Percentiles rank a stretch among this genome's conserved stretches.
Evolutionary conservation across 2,329 filamentous ascomycete species (phyloP).

Genomic region (Sporothrix globosa): DNA sequence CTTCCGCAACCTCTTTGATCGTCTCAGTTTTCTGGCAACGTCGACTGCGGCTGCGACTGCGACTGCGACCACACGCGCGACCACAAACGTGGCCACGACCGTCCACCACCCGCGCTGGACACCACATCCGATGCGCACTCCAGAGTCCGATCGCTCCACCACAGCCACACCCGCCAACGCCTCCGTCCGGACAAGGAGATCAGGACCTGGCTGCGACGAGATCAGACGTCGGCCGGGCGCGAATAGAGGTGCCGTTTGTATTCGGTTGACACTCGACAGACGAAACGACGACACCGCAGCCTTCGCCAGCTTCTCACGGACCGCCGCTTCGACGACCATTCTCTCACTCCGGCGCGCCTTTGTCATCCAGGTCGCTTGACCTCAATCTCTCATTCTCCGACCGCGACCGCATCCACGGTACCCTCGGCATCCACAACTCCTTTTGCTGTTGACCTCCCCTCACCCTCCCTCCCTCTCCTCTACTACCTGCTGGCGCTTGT

Average conservation of each 20-base stretch:
- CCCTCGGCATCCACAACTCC: background rate
- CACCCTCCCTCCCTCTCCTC: background rate
- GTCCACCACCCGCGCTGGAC: background rate
- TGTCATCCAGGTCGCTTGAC: constrained; percentile 2
- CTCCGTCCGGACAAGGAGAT: background rate
- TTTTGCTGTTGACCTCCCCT: background rate
- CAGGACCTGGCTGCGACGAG: background rate
- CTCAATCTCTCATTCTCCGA: background rate
- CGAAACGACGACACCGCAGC: background rate
- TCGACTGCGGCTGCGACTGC: background rate
- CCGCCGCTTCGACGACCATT: background rate
- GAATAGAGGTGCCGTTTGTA: background rate
- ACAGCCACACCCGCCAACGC: constrained; percentile 18
- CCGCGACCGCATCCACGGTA: background rate
- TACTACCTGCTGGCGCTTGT: constrained; percentile 16
- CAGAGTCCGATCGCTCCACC: constrained; percentile 24
- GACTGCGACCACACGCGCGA: background rate
- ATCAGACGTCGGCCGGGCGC: background rate
- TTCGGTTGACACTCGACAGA: background rate
- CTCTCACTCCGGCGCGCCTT: background rate
- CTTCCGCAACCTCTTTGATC: background rate
- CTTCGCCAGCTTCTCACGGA: background rate
- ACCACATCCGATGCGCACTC: background rate
- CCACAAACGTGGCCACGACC: background rate
- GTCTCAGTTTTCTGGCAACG: background rate